These are phyloP conservation scores for Papiliotrema fonsecae DNA, from an alignment of 1,284 basidiomycete species.

Conservation along the genomic window DNA sequence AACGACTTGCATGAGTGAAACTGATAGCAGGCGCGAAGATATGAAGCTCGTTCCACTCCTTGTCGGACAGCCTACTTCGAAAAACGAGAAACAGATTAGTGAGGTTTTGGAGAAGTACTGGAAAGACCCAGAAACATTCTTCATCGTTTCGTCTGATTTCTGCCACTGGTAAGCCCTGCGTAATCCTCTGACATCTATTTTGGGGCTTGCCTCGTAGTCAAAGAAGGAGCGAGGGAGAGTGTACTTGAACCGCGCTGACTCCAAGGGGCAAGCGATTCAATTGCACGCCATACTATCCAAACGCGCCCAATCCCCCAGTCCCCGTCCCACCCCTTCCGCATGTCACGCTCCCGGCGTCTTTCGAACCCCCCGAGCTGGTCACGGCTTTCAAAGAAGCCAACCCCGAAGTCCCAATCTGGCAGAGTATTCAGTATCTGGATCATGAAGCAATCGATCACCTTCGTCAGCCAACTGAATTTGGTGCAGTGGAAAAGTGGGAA, in stretches of 20 bases:
- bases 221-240: neutral
- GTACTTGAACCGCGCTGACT: neutral
- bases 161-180: conserved; percentile 79
- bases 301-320: conserved; percentile 53
- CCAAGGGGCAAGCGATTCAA: conserved; percentile 80
- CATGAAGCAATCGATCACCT: conserved; percentile 40
- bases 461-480: conserved; percentile 35
- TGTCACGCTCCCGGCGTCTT: conserved; percentile 39
- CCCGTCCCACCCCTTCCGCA: conserved; percentile 48
- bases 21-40: conserved; percentile 49
- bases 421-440: conserved; percentile 51
- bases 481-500: conserved; percentile 62
- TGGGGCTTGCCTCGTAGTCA: neutral
- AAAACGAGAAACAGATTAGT: conserved; percentile 62
- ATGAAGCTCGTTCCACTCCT: conserved; percentile 85
- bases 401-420: conserved; percentile 67
- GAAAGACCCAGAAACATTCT: conserved; percentile 69
- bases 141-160: conserved; percentile 92
- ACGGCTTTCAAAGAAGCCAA: conserved; percentile 58
- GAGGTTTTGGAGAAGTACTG: conserved; percentile 74
- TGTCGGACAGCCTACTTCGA: conserved; percentile 71
- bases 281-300: conserved; percentile 85
- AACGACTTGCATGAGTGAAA: neutral
- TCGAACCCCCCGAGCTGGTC: conserved; percentile 23
- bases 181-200: too few species aligned